phyloP scores from a whole-genome alignment of 371 early-diverging fungal species.

The Apophysomyces elegans region DNA sequence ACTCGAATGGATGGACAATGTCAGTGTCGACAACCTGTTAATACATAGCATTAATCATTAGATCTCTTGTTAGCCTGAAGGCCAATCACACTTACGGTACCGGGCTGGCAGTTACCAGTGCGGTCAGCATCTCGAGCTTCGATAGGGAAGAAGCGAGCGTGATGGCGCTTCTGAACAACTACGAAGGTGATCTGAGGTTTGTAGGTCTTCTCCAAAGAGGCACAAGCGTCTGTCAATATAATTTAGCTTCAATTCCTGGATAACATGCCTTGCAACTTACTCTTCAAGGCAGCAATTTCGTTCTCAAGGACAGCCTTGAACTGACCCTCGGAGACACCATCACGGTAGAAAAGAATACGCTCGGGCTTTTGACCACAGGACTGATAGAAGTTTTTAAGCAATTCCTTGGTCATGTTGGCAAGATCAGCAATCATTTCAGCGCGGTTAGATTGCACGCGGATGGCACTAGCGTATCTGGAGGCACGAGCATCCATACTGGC shows the following conservation, averaged over 20 bases:
- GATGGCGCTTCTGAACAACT: conserved; percentile 96
- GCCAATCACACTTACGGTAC: conserved; percentile 58
- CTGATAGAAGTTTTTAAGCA: conserved; percentile 81
- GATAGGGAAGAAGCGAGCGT: conserved; percentile 91
- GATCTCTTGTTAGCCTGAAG: not conserved
- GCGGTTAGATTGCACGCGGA: conserved; percentile 83
- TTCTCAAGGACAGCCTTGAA: conserved; percentile 76
- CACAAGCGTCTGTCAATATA: conserved; percentile 66
- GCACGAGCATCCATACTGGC: conserved; percentile 86
- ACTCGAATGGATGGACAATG: conserved; percentile 82
- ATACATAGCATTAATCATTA: not conserved
- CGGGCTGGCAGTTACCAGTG: conserved; percentile 68
- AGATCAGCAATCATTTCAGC: conserved; percentile 91
- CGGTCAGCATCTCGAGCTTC: conserved; percentile 54
- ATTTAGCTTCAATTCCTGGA: not conserved
- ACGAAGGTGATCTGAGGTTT: conserved; percentile 89
- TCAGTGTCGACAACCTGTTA: conserved; percentile 74
- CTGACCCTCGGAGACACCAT: conserved; percentile 93
- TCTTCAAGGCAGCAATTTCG: conserved; percentile 81
- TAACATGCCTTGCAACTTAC: not conserved
- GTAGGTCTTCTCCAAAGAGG: conserved; percentile 68
- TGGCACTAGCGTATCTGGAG: conserved; percentile 82
- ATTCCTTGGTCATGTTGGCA: conserved; percentile 79
- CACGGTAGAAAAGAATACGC: conserved; percentile 93
- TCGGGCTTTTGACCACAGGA: conserved; percentile 80